Conservation (phyloP, 441 rosid genomes). For the Flueggea neowawraea region DNA sequence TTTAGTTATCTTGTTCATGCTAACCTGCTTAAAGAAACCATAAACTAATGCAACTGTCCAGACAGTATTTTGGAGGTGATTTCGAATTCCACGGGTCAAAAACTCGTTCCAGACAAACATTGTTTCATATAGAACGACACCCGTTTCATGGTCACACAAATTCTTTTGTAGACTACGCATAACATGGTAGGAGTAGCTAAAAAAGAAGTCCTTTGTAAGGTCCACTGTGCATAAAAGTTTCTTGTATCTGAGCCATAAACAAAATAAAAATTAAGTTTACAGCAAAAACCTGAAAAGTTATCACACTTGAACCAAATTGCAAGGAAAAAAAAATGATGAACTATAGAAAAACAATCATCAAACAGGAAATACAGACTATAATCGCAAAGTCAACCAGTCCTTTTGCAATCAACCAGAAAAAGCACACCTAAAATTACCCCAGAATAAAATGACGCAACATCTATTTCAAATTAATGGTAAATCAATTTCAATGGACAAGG, state of each 20-base stretch:
- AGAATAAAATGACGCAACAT: no score
- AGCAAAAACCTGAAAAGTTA: neutral
- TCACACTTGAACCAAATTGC: neutral
- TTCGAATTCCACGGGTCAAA: conserved; percentile 87
- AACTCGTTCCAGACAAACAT: conserved; percentile 99
- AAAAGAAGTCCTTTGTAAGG: conserved; percentile 97
- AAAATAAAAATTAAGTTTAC: conserved; percentile 21
- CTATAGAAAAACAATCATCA: no score
- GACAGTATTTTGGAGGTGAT: conserved; percentile 73
- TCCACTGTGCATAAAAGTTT: conserved; percentile 90
- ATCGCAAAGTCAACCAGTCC: no score
- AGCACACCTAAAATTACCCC: no score
- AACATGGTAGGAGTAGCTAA: conserved; percentile 94
- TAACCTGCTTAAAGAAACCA: conserved; percentile 97
- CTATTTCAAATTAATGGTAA: no score
- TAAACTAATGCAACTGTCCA: conserved; percentile 99
- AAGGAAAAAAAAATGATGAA: neutral
- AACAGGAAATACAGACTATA: no score
- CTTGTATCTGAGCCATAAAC: conserved; percentile 76
- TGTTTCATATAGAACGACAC: conserved; percentile 73
- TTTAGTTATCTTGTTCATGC: conserved; percentile 5
- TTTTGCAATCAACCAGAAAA: no score
- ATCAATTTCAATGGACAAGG: no score
- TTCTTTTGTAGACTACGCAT: conserved; percentile 96
- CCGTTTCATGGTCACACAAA: conserved; percentile 64